Conservation (phyloP, 495 filamentous ascomycete genomes). For the Podospora didyma region DNA sequence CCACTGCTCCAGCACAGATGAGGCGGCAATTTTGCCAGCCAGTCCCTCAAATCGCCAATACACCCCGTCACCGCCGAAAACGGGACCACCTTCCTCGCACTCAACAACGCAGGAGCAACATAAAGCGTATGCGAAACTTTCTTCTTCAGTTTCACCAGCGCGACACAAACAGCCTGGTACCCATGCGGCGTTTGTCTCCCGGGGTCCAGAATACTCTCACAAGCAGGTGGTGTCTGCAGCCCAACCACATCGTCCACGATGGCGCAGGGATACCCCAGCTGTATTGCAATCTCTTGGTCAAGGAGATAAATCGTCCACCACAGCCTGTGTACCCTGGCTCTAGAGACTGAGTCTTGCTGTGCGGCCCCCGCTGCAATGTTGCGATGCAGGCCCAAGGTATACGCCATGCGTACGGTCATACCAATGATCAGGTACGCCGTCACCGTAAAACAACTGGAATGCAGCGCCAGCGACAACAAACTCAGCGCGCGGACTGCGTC, state of each 20-base stretch:
- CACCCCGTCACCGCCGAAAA: slow-evolving; percentile 5
- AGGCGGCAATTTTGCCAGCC: slow-evolving; percentile 1
- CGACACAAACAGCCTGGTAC: not conserved
- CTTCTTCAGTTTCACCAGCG: slow-evolving; percentile 5
- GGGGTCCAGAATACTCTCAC: slow-evolving; percentile 5
- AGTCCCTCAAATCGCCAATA: not conserved
- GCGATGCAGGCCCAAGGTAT: slow-evolving; percentile 8
- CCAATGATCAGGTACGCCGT: slow-evolving; percentile 4
- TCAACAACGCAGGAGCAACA: not conserved
- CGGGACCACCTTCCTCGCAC: not conserved
- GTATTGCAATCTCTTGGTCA: slow-evolving; percentile 9
- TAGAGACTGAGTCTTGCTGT: slow-evolving; percentile 1
- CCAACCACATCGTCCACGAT: slow-evolving; percentile 6
- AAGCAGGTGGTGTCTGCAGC: not conserved
- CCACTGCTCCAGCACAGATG: not conserved
- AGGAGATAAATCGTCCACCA: slow-evolving; percentile 11
- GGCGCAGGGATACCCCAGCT: slow-evolving; percentile 8
- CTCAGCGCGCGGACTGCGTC: slow-evolving; percentile 3
- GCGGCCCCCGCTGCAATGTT: not conserved
- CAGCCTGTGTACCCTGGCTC: slow-evolving; percentile 2
- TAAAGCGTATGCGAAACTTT: slow-evolving; percentile 5
- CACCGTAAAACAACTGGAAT: slow-evolving; percentile 3
- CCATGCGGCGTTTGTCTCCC: slow-evolving; percentile 1
- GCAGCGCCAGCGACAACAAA: slow-evolving; percentile 2
- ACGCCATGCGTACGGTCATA: slow-evolving; percentile 7